Percentiles rank a stretch among this genome's conserved stretches.
phyloP scores from a whole-genome alignment of 2,329 filamentous ascomycete genomes.

The Colletotrichum somersetense region DNA sequence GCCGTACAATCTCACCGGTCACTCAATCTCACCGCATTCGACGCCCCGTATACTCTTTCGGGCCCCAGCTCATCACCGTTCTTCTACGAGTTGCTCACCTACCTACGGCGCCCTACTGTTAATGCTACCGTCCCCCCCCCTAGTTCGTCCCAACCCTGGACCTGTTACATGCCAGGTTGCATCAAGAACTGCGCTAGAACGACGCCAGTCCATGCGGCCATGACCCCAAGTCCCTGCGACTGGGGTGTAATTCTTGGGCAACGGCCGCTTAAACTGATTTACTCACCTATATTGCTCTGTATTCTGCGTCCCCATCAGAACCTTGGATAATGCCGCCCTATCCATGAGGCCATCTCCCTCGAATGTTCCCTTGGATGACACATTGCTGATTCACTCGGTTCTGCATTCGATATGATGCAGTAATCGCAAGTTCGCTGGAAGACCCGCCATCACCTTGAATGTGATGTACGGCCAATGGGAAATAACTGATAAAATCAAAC shows the following conservation, averaged over 20 bases:
- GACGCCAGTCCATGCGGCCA: slow-evolving; percentile 7
- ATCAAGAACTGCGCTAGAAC: slow-evolving; percentile 24
- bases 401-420: too few relatives aligned
- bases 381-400: too few relatives aligned
- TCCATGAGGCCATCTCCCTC: not conserved
- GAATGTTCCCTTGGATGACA: too few relatives aligned
- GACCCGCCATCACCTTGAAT: too few relatives aligned
- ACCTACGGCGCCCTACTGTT: too few relatives aligned
- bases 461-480: too few relatives aligned
- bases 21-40: not conserved
- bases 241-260: not conserved
- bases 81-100: not conserved
- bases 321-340: not conserved
- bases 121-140: not conserved
- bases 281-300: not conserved
- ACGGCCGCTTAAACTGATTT: slow-evolving; percentile 8
- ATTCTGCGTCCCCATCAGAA: not conserved
- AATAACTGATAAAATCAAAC: too few relatives aligned
- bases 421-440: too few relatives aligned
- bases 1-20: slow-evolving; percentile 19
- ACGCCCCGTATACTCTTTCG: not conserved
- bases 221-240: not conserved
- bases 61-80: not conserved
- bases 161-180: slow-evolving; percentile 24
- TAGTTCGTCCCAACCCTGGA: slow-evolving; percentile 22